Percentiles rank a stretch among this genome's conserved stretches.
These are phyloP conservation scores for Aspergillus amoenus DNA, from an alignment of 2,329 filamentous ascomycete genomes.

Conservation along the genomic window DNA sequence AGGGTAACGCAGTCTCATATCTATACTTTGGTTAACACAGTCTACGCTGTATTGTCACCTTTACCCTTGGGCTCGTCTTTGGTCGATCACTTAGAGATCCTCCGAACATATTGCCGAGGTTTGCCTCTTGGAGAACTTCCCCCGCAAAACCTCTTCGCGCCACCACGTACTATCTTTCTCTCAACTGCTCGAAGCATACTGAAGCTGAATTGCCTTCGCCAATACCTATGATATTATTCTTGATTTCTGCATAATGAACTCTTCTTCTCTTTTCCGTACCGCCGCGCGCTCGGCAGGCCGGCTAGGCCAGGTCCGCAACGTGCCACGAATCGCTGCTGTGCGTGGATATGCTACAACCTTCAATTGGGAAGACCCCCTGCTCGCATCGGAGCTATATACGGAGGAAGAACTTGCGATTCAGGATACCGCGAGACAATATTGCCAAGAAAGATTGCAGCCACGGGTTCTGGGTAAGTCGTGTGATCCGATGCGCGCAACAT, in stretches of 20 bases:
- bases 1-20: not conserved
- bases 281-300: constrained; percentile 29
- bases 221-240: not conserved
- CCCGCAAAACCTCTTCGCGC: not conserved
- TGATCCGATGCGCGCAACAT: constrained; percentile 10
- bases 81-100: not conserved
- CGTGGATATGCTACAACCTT: constrained; percentile 54
- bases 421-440: constrained; percentile 90
- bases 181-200: not conserved
- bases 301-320: constrained; percentile 20
- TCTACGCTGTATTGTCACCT: not conserved
- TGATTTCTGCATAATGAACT: constrained; percentile 28
- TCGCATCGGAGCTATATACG: constrained; percentile 71
- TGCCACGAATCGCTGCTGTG: constrained; percentile 7
- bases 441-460: constrained; percentile 83
- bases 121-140: constrained; percentile 10
- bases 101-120: constrained; percentile 28
- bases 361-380: constrained; percentile 89
- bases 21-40: not conserved
- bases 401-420: constrained; percentile 88
- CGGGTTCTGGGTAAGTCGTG: constrained; percentile 71
- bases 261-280: constrained; percentile 32
- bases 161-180: not conserved
- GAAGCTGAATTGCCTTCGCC: constrained; percentile 1
- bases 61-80: not conserved